phyloP scores from a whole-genome alignment of 2,329 filamentous ascomycete genomes.

The Waltergamsia citrina region DNA sequence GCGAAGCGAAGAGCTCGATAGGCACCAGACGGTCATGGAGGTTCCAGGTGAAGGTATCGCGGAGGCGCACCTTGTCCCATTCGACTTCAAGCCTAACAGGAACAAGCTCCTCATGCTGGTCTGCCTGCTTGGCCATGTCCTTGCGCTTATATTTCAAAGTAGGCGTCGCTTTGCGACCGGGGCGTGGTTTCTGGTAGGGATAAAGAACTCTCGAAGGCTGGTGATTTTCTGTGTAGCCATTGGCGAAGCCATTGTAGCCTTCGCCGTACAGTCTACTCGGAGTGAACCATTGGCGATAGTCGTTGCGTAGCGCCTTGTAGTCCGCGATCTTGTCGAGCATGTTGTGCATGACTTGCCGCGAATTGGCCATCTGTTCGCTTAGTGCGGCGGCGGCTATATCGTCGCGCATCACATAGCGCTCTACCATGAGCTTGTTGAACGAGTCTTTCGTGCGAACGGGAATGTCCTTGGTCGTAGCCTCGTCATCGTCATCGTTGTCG shows the following conservation, averaged over 20 bases:
- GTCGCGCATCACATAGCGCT: constrained; percentile 45
- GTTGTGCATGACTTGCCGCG: constrained; percentile 47
- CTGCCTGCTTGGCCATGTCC: constrained; percentile 76
- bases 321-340: constrained; percentile 61
- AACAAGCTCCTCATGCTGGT: constrained; percentile 84
- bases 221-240: constrained; percentile 68
- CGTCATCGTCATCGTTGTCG: not conserved
- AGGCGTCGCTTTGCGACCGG: constrained; percentile 66
- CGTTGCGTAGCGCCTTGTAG: constrained; percentile 49
- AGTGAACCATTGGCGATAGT: constrained; percentile 46
- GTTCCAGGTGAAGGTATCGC: constrained; percentile 98
- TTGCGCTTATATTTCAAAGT: constrained; percentile 67
- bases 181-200: constrained; percentile 64
- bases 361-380: constrained; percentile 25
- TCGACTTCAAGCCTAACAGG: constrained; percentile 90
- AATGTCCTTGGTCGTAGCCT: constrained; percentile 11
- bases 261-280: constrained; percentile 52
- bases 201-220: constrained; percentile 67
- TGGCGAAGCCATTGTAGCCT: constrained; percentile 85
- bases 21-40: constrained; percentile 79
- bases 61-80: constrained; percentile 87
- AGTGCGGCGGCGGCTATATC: constrained; percentile 43
- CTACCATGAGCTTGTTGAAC: constrained; percentile 42
- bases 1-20: constrained; percentile 75
- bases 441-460: constrained; percentile 45